Percentiles rank a stretch among this genome's conserved stretches.
These are phyloP conservation scores for Linnemannia hyalina DNA, from an alignment of 192 early-diverging fungal genomes.

Conservation along the genomic window DNA sequence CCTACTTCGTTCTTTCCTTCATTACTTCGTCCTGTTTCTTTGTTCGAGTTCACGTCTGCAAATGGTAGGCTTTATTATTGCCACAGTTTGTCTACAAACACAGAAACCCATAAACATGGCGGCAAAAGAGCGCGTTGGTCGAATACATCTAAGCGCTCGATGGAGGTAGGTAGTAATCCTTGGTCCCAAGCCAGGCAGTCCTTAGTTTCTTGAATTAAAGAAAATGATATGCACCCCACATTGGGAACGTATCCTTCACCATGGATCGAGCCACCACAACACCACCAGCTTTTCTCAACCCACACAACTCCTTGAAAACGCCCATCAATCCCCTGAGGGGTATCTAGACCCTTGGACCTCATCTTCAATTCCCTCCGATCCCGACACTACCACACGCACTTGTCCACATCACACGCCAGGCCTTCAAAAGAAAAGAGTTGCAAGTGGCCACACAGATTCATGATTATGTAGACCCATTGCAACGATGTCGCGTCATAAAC, in stretches of 20 bases:
- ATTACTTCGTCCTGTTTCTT: too few relatives aligned
- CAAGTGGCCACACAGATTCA: not conserved
- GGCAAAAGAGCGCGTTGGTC: too few relatives aligned
- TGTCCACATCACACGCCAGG: not conserved
- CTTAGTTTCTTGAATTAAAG: not conserved
- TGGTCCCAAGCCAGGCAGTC: not conserved
- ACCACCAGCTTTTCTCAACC: not conserved
- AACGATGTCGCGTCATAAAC: fast-evolving
- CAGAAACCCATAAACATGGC: too few relatives aligned
- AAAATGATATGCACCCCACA: not conserved
- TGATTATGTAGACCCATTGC: not conserved
- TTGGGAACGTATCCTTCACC: not conserved
- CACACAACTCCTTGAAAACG: not conserved
- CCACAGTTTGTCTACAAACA: too few relatives aligned
- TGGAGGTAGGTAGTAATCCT: not conserved
- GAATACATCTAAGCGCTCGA: not conserved
- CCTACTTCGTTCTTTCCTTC: too few relatives aligned
- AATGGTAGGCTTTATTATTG: too few relatives aligned
- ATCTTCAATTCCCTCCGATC: not conserved
- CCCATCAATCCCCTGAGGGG: not conserved
- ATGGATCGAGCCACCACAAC: not conserved
- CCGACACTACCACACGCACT: not conserved
- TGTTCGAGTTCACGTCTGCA: too few relatives aligned
- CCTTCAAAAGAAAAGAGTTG: not conserved
- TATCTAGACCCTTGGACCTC: not conserved